A percentile compares a stretch with the other conserved stretches of the same genome.
These are phyloP conservation scores for Schizochytrium sp. DNA, from an alignment of 108 stramenopile species.

Conservation along the genomic window DNA sequence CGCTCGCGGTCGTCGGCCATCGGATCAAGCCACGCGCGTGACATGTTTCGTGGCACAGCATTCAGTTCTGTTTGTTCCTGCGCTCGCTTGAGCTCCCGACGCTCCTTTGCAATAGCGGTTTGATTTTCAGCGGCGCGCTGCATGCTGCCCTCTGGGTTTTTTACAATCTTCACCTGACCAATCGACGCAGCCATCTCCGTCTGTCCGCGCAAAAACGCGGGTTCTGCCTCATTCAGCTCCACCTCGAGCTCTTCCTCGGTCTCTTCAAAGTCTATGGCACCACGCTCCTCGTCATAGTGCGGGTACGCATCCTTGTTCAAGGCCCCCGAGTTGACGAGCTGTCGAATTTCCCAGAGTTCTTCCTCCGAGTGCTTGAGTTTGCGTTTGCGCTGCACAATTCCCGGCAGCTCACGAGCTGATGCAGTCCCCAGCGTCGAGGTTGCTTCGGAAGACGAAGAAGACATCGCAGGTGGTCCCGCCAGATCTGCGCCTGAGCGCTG, in stretches of 20 bases:
- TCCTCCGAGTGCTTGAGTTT: slow-evolving; percentile 79
- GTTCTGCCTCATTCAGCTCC: slow-evolving; percentile 83
- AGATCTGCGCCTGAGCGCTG: slow-evolving; percentile 61
- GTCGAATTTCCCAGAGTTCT: slow-evolving; percentile 90
- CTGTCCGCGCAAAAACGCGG: slow-evolving; percentile 89
- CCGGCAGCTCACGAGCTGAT: slow-evolving; percentile 1
- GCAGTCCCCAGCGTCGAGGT: neutral
- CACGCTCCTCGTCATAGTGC: slow-evolving; percentile 75
- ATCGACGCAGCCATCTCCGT: slow-evolving; percentile 62
- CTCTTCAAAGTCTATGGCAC: slow-evolving; percentile 73
- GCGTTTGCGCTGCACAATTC: slow-evolving; percentile 42
- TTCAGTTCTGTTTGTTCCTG: slow-evolving; percentile 93
- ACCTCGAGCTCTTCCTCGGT: slow-evolving; percentile 89
- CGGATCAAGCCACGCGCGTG: slow-evolving; percentile 96
- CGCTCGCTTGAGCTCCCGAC: slow-evolving; percentile 84
- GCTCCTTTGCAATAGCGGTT: slow-evolving; percentile 79
- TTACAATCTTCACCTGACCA: slow-evolving; percentile 82
- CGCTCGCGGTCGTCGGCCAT: slow-evolving; percentile 89
- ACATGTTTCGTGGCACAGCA: slow-evolving; percentile 92
- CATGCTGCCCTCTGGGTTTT: slow-evolving; percentile 93
- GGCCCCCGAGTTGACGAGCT: slow-evolving; percentile 89
- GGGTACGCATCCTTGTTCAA: slow-evolving; percentile 90
- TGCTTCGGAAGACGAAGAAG: neutral
- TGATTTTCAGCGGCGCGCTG: slow-evolving; percentile 94
- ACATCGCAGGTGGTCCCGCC: neutral